Conservation (phyloP, 768 basidiomycete genomes). For the Rhizopogon vinicolor region DNA sequence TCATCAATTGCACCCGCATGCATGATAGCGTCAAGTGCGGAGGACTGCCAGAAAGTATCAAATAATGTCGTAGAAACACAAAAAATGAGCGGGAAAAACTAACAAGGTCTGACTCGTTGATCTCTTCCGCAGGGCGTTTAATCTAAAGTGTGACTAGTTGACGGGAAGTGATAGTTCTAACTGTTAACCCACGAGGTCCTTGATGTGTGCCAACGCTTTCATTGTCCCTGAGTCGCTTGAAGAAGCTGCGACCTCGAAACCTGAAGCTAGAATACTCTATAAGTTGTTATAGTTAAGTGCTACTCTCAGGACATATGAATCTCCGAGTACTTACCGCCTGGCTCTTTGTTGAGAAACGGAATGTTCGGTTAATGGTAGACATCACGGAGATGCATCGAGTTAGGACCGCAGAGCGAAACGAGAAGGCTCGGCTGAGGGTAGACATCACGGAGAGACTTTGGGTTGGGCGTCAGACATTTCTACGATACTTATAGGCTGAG, state of each 20-base stretch:
- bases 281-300: background rate
- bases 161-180: background rate
- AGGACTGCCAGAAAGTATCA: slow-evolving; percentile 34
- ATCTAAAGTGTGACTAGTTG: slow-evolving; percentile 12
- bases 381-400: no score
- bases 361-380: no score
- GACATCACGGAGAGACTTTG: slow-evolving; percentile 15
- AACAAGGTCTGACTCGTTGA: slow-evolving; percentile 25
- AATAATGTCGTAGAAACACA: background rate
- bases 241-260: slow-evolving; percentile 2
- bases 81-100: background rate
- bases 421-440: slow-evolving; percentile 20
- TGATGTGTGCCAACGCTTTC: slow-evolving; percentile 22
- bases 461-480: no score
- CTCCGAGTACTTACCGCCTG: slow-evolving; percentile 16
- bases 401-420: slow-evolving; percentile 9
- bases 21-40: slow-evolving; percentile 54
- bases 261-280: slow-evolving; percentile 7
- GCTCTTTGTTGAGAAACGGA: slow-evolving; percentile 17
- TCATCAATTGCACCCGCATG: slow-evolving; percentile 69
- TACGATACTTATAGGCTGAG: no score
- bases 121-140: slow-evolving; percentile 23
- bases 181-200: slow-evolving; percentile 20
- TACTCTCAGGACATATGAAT: background rate
- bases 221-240: slow-evolving; percentile 14